phyloP scores from a whole-genome alignment of 2,329 filamentous ascomycete genomes.

The Microcera coccophila region DNA sequence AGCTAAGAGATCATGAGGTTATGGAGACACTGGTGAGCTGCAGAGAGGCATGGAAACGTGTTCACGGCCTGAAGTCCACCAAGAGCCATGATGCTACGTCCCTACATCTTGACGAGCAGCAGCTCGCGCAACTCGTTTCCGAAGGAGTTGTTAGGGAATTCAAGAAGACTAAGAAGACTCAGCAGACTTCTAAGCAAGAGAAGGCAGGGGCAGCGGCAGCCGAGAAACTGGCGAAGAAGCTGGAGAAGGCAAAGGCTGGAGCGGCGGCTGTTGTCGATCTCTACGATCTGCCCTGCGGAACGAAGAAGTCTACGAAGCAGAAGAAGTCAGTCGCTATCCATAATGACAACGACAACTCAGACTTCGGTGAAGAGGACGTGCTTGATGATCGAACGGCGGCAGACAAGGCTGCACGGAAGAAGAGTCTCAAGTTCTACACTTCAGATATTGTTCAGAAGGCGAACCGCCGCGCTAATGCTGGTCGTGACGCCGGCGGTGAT shows the following conservation, averaged over 20 bases:
- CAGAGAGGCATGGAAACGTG: conserved; percentile 73
- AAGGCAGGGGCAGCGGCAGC: conserved; percentile 26
- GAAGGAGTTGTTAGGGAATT: conserved; percentile 25
- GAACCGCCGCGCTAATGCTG: conserved; percentile 73
- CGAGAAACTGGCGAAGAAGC: conserved; percentile 40
- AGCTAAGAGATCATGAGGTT: conserved; percentile 83
- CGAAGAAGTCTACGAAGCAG: conserved; percentile 43
- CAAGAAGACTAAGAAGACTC: conserved; percentile 28
- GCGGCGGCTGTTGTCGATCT: conserved; percentile 69
- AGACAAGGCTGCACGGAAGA: conserved; percentile 86
- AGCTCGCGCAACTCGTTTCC: conserved; percentile 24
- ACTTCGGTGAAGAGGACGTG: conserved; percentile 86
- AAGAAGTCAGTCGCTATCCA: conserved; percentile 36
- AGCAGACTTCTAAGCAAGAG: conserved; percentile 35
- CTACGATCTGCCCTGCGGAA: conserved; percentile 53
- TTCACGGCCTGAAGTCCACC: conserved; percentile 59
- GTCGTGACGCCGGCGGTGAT: conserved; percentile 73
- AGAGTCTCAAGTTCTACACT: conserved; percentile 94
- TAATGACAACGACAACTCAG: conserved; percentile 63
- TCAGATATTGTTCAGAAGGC: conserved; percentile 95
- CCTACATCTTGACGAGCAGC: conserved; percentile 17
- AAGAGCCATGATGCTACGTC: conserved; percentile 36
- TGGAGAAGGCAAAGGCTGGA: conserved; percentile 55
- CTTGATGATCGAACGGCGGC: conserved; percentile 75
- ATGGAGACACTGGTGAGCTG: conserved; percentile 82